Conservation (phyloP, 2,329 filamentous ascomycete genomes). For the Trichoderma afroharzianum region DNA sequence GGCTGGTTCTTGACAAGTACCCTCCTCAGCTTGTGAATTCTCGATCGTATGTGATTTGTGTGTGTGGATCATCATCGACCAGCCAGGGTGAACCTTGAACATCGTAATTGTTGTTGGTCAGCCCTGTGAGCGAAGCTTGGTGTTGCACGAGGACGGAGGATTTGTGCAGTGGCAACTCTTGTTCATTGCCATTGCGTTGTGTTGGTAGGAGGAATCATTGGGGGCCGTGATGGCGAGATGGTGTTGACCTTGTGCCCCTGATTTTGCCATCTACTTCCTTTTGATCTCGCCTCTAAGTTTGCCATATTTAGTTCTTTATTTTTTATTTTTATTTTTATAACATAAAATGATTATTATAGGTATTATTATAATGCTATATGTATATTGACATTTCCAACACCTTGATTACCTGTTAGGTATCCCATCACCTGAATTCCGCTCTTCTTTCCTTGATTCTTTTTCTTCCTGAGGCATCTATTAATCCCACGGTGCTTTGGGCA, state of each 20-base stretch:
- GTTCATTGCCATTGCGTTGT: background rate
- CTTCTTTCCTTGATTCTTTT: background rate
- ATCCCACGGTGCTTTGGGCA: background rate
- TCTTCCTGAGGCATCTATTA: background rate
- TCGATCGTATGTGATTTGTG: background rate
- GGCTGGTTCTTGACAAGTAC: background rate
- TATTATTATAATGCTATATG: no score
- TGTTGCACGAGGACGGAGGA: background rate
- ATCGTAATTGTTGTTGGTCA: background rate
- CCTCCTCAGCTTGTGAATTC: background rate
- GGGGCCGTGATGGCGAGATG: background rate
- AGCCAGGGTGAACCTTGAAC: background rate
- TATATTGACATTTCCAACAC: background rate
- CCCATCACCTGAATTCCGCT: background rate
- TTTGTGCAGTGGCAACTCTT: background rate
- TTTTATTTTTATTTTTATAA: background rate
- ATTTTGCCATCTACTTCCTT: background rate
- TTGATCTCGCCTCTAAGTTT: background rate
- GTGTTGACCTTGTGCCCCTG: background rate
- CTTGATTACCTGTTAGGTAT: background rate
- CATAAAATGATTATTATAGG: no score
- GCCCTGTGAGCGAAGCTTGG: conserved; percentile 7
- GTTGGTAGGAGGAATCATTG: background rate
- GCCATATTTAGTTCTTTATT: background rate
- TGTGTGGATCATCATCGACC: background rate